phyloP scores from a whole-genome alignment of 2,329 filamentous ascomycete genomes.

The Hypoxylon sp. region DNA sequence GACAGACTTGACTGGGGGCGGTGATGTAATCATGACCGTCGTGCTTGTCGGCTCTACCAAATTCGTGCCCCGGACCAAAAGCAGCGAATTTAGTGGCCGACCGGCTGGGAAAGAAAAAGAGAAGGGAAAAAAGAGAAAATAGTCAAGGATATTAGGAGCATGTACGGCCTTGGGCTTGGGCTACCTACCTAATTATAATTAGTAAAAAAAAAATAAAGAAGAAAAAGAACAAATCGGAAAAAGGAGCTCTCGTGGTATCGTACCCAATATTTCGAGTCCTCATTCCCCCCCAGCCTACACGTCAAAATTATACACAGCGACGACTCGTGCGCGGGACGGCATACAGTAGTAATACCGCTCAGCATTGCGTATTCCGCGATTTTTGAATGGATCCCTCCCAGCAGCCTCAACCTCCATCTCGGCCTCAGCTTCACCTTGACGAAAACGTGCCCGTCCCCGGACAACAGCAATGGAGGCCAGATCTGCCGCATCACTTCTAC shows the following conservation, averaged over 20 bases:
- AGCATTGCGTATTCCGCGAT: background rate
- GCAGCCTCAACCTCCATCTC: background rate
- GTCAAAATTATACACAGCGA: background rate
- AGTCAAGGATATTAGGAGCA: background rate
- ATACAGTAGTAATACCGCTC: background rate
- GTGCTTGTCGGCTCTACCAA: background rate
- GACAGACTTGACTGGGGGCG: conserved; percentile 9
- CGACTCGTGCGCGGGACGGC: background rate
- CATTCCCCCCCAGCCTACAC: background rate
- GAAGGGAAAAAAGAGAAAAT: no score
- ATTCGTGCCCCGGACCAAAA: background rate
- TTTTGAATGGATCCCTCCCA: conserved; percentile 27
- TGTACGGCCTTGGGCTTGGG: no score
- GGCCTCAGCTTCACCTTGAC: background rate
- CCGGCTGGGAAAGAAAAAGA: background rate
- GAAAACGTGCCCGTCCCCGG: background rate
- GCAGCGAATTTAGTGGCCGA: background rate
- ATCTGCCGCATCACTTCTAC: conserved; percentile 31
- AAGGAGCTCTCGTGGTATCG: no score
- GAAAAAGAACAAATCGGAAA: no score
- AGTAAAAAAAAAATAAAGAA: no score
- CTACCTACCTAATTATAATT: no score
- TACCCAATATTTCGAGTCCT: no score
- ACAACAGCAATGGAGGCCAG: conserved; percentile 19
- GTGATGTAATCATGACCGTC: conserved; percentile 33